Evolutionary conservation across 2,329 filamentous ascomycete genomes (phyloP).

Genomic region (Periglandula ipomoeae): DNA sequence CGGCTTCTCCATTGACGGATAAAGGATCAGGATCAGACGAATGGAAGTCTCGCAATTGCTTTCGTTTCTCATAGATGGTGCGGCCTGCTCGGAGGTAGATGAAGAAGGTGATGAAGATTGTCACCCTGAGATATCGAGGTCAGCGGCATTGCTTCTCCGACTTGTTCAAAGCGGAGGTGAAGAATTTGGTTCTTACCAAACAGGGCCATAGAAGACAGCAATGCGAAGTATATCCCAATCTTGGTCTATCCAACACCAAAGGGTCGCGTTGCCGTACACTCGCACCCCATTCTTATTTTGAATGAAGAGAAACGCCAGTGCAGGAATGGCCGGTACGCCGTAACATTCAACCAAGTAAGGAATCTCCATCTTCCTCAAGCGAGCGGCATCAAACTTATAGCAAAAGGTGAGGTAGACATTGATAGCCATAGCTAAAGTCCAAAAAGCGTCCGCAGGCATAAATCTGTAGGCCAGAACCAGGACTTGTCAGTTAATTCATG

Average conservation of each 20-base stretch:
- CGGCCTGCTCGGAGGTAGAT: conserved; percentile 60
- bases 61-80: conserved; percentile 59
- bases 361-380: conserved; percentile 58
- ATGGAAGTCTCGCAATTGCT: conserved; percentile 47
- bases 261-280: conserved; percentile 64
- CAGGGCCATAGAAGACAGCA: conserved; percentile 63
- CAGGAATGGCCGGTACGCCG: conserved; percentile 61
- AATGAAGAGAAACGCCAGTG: conserved; percentile 59
- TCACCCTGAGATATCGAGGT: conserved; percentile 35
- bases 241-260: conserved; percentile 73
- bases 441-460: conserved; percentile 65
- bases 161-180: no score
- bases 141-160: background rate
- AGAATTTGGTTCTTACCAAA: conserved; percentile 57
- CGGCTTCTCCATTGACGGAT: conserved; percentile 32
- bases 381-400: conserved; percentile 56
- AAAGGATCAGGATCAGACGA: conserved; percentile 34
- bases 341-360: conserved; percentile 64
- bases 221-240: conserved; percentile 66
- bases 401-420: conserved; percentile 82
- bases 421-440: conserved; percentile 73
- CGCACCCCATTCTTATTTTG: conserved; percentile 37
- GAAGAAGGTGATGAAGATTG: conserved; percentile 50
- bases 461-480: conserved; percentile 47
- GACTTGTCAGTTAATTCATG: background rate